Conservation (phyloP, 108 stramenopile genomes). For the Cyclotella sp. region DNA sequence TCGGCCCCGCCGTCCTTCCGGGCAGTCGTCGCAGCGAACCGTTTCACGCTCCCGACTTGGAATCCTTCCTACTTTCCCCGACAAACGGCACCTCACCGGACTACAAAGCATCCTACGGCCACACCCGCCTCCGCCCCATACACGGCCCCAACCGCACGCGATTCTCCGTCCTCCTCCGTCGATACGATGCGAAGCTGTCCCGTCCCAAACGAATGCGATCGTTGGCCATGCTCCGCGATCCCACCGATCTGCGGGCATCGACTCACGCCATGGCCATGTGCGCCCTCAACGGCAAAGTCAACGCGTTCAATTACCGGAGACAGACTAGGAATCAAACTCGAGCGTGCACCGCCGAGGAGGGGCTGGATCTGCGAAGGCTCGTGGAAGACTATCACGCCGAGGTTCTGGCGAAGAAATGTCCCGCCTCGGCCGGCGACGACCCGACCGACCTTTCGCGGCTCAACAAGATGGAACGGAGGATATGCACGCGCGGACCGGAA, state of each 20-base stretch:
- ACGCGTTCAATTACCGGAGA: constrained; percentile 14
- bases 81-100: background rate
- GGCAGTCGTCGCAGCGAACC: constrained; percentile 9
- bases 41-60: background rate
- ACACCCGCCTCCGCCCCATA: constrained; percentile 31
- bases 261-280: constrained; percentile 45
- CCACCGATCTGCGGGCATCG: constrained; percentile 26
- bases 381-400: constrained; percentile 13
- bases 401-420: background rate
- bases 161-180: constrained; percentile 3
- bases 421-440: too few relatives aligned
- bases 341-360: constrained; percentile 25
- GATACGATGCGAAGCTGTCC: constrained; percentile 1
- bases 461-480: constrained; percentile 16
- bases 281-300: constrained; percentile 33
- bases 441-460: too few relatives aligned
- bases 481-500: constrained; percentile 7
- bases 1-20: constrained; percentile 15
- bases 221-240: constrained; percentile 34
- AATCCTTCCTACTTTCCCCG: background rate
- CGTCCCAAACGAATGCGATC: constrained; percentile 8
- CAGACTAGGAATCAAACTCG: background rate
- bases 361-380: constrained; percentile 18
- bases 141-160: constrained; percentile 23
- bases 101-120: constrained; percentile 26